These are phyloP conservation scores for Calvatia gigantea DNA, from an alignment of 768 basidiomycete genomes.

Conservation along the genomic window DNA sequence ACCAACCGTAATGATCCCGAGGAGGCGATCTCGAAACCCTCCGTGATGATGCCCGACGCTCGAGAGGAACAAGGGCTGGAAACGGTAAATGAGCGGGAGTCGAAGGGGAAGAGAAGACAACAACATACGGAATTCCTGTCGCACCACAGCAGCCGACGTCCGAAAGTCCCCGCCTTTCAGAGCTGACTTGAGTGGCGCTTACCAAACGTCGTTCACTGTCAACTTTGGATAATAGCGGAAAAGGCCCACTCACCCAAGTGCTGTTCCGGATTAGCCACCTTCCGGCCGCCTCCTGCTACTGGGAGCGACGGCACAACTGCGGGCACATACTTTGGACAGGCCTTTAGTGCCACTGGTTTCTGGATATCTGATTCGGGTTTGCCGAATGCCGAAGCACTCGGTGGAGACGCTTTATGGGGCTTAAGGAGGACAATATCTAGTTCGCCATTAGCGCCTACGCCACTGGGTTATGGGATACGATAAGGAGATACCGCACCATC, in stretches of 20 bases:
- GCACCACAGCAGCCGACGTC: not conserved
- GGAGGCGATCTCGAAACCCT: conserved; percentile 5
- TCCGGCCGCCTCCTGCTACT: not conserved
- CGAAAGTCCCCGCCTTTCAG: conserved; percentile 2
- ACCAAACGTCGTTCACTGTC: not conserved
- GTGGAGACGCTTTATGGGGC: conserved; percentile 1
- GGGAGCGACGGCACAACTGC: not conserved
- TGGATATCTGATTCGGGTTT: not conserved
- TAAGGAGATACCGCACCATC: conserved; percentile 1
- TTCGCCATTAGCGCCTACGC: not conserved
- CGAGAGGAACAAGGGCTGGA: not conserved
- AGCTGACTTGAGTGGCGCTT: conserved; percentile 12
- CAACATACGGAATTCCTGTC: conserved; percentile 11
- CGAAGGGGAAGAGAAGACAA: not conserved
- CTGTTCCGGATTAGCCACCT: conserved; percentile 1
- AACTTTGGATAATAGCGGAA: not conserved
- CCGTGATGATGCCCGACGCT: conserved; percentile 8
- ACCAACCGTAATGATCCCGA: conserved; percentile 4
- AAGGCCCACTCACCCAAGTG: not conserved
- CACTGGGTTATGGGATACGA: not conserved
- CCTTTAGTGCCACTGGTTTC: not conserved
- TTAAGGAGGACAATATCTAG: conserved; percentile 5
- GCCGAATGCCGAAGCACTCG: not conserved
- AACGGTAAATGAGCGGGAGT: not conserved
- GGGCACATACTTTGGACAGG: conserved; percentile 4